These are phyloP conservation scores for Linnemannia elongata DNA, from an alignment of 192 early-diverging fungal genomes.

Conservation along the genomic window DNA sequence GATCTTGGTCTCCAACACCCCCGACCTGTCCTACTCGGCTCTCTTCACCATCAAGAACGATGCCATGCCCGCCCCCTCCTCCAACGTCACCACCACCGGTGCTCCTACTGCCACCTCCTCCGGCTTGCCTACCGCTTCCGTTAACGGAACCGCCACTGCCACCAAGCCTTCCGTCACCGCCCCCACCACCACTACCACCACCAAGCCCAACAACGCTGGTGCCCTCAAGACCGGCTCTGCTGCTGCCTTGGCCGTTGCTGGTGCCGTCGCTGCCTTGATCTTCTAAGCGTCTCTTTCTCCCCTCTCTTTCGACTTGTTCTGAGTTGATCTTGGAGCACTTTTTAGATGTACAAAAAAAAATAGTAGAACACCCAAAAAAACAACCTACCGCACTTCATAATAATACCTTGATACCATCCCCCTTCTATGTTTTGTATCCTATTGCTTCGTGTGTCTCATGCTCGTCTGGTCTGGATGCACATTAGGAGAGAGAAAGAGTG, in stretches of 20 bases:
- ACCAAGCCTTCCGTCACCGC: slow-evolving; percentile 9
- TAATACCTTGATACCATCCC: slow-evolving; percentile 3
- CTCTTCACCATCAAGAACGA: slow-evolving; percentile 42
- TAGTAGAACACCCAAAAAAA: slow-evolving; percentile 1
- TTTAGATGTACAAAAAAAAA: neutral
- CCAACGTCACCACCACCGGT: neutral
- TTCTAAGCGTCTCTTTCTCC: slow-evolving; percentile 15
- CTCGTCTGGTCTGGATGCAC: too few species aligned
- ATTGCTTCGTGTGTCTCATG: too few species aligned
- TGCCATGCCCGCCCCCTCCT: slow-evolving; percentile 2
- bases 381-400: neutral
- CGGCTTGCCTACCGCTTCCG: neutral
- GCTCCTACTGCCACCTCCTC: neutral
- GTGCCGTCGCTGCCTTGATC: slow-evolving; percentile 41
- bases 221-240: slow-evolving; percentile 45
- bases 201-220: slow-evolving; percentile 19
- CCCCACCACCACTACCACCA: neutral
- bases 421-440: too few species aligned
- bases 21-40: slow-evolving; percentile 42
- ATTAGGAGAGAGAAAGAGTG: too few species aligned
- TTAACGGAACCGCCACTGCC: neutral
- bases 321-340: neutral
- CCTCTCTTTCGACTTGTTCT: neutral
- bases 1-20: slow-evolving; percentile 27
- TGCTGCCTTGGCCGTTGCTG: slow-evolving; percentile 37